These are phyloP conservation scores for Zygosaccharomyces sapae DNA, from an alignment of 1,139 yeast species.

Conservation along the genomic window DNA sequence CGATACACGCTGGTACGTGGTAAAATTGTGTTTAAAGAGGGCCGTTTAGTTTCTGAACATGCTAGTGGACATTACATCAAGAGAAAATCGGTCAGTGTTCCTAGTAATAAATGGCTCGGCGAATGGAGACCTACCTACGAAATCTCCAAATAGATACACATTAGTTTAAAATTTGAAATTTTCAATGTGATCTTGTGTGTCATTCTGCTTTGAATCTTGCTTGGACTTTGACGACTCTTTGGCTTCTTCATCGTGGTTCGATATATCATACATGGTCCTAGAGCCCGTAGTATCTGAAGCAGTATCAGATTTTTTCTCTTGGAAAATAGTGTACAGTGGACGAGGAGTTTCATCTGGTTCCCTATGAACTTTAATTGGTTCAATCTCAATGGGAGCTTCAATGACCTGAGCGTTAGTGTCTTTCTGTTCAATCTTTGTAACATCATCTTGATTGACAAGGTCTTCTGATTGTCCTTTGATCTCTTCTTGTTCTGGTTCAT, in stretches of 20 bases:
- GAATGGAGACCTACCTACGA: constrained; percentile 13
- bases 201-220: constrained; percentile 17
- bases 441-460: constrained; percentile 23
- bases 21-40: constrained; percentile 31
- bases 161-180: constrained; percentile 29
- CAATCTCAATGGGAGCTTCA: constrained; percentile 15
- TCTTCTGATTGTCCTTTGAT: constrained; percentile 21
- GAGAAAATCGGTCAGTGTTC: constrained; percentile 12
- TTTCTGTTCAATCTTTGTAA: constrained; percentile 17
- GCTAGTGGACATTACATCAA: constrained; percentile 15
- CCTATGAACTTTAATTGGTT: too few relatives aligned
- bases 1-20: constrained; percentile 44
- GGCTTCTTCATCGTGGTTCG: constrained; percentile 6
- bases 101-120: constrained; percentile 11
- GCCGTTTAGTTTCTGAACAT: constrained; percentile 12
- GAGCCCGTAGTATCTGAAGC: constrained; percentile 34
- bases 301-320: constrained; percentile 33
- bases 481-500: constrained; percentile 14
- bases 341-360: constrained; percentile 31
- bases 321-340: constrained; percentile 43
- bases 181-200: constrained; percentile 22
- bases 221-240: constrained; percentile 13
- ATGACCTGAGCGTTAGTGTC: constrained; percentile 15
- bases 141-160: neutral
- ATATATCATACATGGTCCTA: constrained; percentile 27